Evolutionary conservation across 257 asterid genomes (phyloP), one percentile per base, ranked within the genome.

Genomic region (Perilla frutescens): DNA sequence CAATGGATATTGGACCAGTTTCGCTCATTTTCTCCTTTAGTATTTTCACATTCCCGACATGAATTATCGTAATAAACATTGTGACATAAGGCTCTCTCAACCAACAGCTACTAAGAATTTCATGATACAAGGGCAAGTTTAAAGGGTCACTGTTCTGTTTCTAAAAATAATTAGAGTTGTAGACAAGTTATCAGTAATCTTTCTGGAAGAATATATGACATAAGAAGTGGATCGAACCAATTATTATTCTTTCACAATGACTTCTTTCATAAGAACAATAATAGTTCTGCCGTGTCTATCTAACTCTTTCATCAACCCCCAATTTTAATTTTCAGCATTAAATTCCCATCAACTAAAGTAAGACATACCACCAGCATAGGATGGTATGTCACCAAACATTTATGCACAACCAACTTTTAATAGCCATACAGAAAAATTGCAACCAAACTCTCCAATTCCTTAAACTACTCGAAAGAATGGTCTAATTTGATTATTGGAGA

Each of bases 331-430:
- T 39, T 44, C 31, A 62, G 45, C 36, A 70, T n/a, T 45, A 54
- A 44, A 36, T 62, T 51, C 43, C 39, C 49, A 70, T 62, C 73
- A 45, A 62, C 51, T 14, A 56, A 76, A 62, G 50, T 37, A 77
- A 43, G 73, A 71, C 69, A 56, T 39, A 54, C 62, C 47, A 76
- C 59, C 66, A 70, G 47, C 66, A 68, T 2, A 51, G 34, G 66
- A 29, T 62, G 48, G 53, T 45, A 53, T 36, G 49, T 14, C 59
- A 77, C 68, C 68, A 71, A 71, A 62, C 63, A 58, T 37, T 66
- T 8, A 11, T 11, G 44, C 14, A 26, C 37, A 68, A 75, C 63
- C 8, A 75, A 76, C 71, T 50, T 48, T 10, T 14, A 68, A 45
- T 40, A 66, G 39, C 64, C 3, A 32, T 5, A 41, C 3, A 47